A percentile compares a stretch with the other conserved stretches of the same genome.
These are phyloP conservation scores for Gracilaria vermiculophylla DNA, from an alignment of 23 red algal genomes.

Conservation along the genomic window DNA sequence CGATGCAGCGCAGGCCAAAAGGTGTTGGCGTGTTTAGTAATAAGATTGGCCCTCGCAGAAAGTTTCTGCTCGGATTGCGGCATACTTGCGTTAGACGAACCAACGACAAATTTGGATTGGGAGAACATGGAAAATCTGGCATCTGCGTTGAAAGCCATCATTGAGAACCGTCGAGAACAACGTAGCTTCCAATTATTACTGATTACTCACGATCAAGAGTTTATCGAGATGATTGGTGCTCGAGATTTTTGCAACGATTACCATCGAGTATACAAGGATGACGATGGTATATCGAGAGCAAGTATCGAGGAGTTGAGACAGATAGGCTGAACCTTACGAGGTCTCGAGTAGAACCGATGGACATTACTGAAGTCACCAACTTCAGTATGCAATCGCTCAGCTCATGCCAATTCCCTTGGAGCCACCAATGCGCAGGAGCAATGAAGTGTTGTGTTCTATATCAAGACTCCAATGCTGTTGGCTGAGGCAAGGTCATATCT, in stretches of 20 bases:
- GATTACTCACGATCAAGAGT: conserved; percentile 97
- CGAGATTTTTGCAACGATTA: conserved; percentile 78
- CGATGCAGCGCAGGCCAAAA: conserved; percentile 99
- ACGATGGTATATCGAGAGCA: conserved; percentile 38
- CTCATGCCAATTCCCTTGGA: too few species aligned
- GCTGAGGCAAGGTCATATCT: too few species aligned
- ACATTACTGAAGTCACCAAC: too few species aligned
- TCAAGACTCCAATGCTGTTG: too few species aligned
- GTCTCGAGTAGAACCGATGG: background rate
- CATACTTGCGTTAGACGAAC: conserved; percentile 95
- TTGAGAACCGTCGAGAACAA: conserved; percentile 76
- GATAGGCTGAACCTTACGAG: background rate
- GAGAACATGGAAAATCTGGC: conserved; percentile 91
- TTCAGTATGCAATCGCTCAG: too few species aligned
- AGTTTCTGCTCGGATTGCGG: conserved; percentile 93
- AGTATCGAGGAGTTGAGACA: conserved; percentile 31
- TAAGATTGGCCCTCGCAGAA: conserved; percentile 92
- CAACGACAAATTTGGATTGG: conserved; percentile 95
- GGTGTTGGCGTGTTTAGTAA: conserved; percentile 92
- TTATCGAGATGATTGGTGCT: conserved; percentile 81
- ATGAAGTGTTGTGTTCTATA: too few species aligned
- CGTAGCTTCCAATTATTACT: conserved; percentile 93
- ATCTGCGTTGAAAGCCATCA: conserved; percentile 64
- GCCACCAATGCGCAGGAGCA: too few species aligned
- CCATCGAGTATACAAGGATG: conserved; percentile 66